These are phyloP conservation scores for Azolla pinnata DNA, from an alignment of 75 land plant species.

Conservation along the genomic window DNA sequence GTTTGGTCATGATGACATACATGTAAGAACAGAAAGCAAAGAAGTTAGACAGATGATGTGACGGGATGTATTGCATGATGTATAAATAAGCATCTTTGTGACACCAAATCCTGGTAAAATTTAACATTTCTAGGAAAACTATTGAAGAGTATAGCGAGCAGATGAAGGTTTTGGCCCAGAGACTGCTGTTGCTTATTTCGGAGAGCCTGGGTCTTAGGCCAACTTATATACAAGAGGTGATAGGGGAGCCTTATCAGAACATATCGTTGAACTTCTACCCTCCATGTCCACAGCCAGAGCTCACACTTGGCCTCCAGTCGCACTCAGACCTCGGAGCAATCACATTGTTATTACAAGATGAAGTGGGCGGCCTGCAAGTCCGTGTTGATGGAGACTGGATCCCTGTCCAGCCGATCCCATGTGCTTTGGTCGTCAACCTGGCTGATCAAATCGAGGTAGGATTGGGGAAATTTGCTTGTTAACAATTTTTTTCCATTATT, in stretches of 20 bases:
- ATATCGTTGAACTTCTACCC: slow-evolving; percentile 89
- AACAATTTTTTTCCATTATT: not conserved
- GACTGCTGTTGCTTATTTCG: slow-evolving; percentile 46
- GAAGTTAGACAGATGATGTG: too few species aligned
- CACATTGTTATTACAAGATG: slow-evolving; percentile 69
- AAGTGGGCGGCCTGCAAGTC: slow-evolving; percentile 81
- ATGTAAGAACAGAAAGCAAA: too few species aligned
- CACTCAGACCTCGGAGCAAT: slow-evolving; percentile 93
- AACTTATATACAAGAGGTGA: slow-evolving; percentile 46
- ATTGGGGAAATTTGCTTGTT: not conserved
- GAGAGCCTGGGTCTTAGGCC: slow-evolving; percentile 49
- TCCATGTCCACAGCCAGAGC: slow-evolving; percentile 88
- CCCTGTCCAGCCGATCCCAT: slow-evolving; percentile 38
- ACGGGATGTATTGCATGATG: too few species aligned
- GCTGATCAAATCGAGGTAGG: slow-evolving; percentile 70
- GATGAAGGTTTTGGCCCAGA: slow-evolving; percentile 48
- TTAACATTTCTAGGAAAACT: slow-evolving; percentile 34
- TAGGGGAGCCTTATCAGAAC: slow-evolving; percentile 84
- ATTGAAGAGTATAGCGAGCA: slow-evolving; percentile 54
- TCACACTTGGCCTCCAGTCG: slow-evolving; percentile 73
- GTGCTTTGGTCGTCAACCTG: slow-evolving; percentile 64
- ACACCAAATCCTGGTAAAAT: too few species aligned
- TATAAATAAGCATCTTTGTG: too few species aligned
- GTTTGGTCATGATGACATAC: too few species aligned
- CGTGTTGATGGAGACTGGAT: slow-evolving; percentile 58